Base-by-base conservation (phyloP, 2,329 filamentous ascomycete species). In the Cladosporium sp. region DNA sequence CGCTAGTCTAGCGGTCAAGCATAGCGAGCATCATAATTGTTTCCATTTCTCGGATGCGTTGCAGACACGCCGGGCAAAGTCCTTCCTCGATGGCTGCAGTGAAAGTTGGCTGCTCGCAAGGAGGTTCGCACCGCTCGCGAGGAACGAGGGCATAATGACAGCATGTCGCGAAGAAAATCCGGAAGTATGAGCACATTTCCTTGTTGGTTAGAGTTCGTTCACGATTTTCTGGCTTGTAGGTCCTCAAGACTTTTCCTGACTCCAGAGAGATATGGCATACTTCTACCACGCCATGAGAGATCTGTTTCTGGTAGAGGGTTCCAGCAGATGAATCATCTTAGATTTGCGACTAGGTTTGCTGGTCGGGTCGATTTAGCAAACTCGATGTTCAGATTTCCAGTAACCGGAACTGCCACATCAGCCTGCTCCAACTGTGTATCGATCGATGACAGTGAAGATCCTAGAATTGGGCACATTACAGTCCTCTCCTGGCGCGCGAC, bases 391-490 rank as follows among this genome's bases (percentile, higher is more conserved):
- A 18, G 26, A 21, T 29, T 7, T 53, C 49, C 49, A 53, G 49
- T 21, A 16, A 2, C 3, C 23, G 49, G 11, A 12, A 53, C 3
- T 16, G 23, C 12, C 11, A n/a, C 18, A 10, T 63, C 61, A 63
- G 26, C 50, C 61, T 26, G 61, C n/a, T 6, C 61, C 50, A 14
- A 29, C 57, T 18, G 64, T 56, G 46, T 83, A 83, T 58, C 76
- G 76, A 66, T 83, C 80, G 77, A 83, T 80, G 14, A 81, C 75
- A 62, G 78, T 75, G 68, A 81, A 82, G 1, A 81, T 76, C 14
- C 77, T 65, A 1, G 76, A 69, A 68, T 81, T 82, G 60, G 79
- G 74, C n/a, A 82, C 78, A 26, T 79, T 74, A 63, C 79, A 83
- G 46, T 82, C 77, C 63, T 76, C 74, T 10, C 72, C 75, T 11